Evolutionary conservation across 352 stramenopile genomes (phyloP).

Genomic region (Chrysophaeum taylorii): DNA sequence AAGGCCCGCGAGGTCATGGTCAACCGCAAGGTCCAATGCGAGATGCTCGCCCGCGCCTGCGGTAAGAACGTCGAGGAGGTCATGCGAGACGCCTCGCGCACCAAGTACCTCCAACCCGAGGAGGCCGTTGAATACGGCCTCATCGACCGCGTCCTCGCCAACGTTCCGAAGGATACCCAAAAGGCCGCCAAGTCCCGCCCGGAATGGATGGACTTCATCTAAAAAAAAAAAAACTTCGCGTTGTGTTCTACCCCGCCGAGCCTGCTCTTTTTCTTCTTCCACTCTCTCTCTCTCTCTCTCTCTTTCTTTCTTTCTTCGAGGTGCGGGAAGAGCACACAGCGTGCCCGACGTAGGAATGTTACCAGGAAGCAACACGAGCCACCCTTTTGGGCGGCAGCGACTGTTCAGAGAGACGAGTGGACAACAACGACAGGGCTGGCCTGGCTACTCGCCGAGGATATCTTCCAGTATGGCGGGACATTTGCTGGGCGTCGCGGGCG

Average conservation of each 20-base stretch:
- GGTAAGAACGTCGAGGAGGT: conserved; percentile 57
- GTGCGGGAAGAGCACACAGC: neutral
- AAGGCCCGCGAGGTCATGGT: conserved; percentile 55
- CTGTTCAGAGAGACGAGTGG: conserved; percentile 20
- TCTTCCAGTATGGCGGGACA: too few relatives aligned
- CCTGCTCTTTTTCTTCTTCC: conserved; percentile 11
- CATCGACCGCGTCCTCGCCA: conserved; percentile 64
- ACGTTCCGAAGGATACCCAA: conserved; percentile 4
- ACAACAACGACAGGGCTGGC: conserved; percentile 6
- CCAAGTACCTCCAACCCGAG: conserved; percentile 66
- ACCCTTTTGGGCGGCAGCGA: conserved; percentile 18
- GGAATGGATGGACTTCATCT: too few relatives aligned
- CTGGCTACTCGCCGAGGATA: too few relatives aligned
- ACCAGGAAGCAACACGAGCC: conserved; percentile 7
- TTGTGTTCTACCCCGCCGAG: conserved; percentile 6
- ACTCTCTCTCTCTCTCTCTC: conserved; percentile 26
- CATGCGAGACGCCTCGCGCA: conserved; percentile 55
- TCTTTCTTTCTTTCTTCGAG: conserved; percentile 25
- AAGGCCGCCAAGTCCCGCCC: neutral
- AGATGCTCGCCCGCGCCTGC: conserved; percentile 56
- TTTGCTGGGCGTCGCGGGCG: too few relatives aligned
- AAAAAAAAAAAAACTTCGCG: neutral
- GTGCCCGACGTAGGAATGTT: neutral
- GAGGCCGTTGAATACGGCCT: conserved; percentile 68
- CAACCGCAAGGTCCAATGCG: conserved; percentile 54